These are phyloP conservation scores for Botryotinia narcissicola DNA, from an alignment of 2,329 filamentous ascomycete genomes.

Conservation along the genomic window DNA sequence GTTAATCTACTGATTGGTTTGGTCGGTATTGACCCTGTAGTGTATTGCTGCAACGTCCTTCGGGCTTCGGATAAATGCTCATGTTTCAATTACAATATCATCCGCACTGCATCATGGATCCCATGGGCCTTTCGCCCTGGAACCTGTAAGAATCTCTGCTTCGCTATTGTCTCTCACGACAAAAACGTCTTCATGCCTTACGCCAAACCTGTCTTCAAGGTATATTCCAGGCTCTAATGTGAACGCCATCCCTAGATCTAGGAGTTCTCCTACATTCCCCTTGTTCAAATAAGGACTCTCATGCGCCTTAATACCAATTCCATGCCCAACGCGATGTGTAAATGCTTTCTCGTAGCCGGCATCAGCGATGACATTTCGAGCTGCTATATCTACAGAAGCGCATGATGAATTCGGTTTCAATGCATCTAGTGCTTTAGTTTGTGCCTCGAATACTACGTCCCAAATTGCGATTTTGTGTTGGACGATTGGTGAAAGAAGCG, in stretches of 20 bases:
- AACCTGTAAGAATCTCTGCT: constrained; percentile 55
- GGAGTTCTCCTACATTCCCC: constrained; percentile 49
- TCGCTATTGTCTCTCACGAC: constrained; percentile 53
- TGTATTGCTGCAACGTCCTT: neutral
- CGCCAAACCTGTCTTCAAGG: constrained; percentile 57
- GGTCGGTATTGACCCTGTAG: neutral
- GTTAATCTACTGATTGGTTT: neutral
- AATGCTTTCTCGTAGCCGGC: constrained; percentile 59
- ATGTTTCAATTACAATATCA: neutral
- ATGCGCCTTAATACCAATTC: constrained; percentile 65
- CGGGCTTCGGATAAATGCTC: neutral
- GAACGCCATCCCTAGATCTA: constrained; percentile 60
- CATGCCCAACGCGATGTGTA: constrained; percentile 61
- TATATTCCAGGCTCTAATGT: constrained; percentile 65
- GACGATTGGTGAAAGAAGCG: constrained; percentile 27
- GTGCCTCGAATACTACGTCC: constrained; percentile 60
- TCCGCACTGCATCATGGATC: constrained; percentile 42
- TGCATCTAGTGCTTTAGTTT: constrained; percentile 52
- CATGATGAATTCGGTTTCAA: constrained; percentile 53
- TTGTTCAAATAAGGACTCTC: constrained; percentile 65
- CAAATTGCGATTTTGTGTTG: constrained; percentile 56
- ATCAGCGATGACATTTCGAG: constrained; percentile 53
- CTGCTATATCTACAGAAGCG: constrained; percentile 60
- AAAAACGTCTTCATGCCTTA: constrained; percentile 61
- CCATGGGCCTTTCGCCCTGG: constrained; percentile 51